Evolutionary conservation across 2,329 filamentous ascomycete species (phyloP).

Genomic region (Ceratocystis lukuohia): DNA sequence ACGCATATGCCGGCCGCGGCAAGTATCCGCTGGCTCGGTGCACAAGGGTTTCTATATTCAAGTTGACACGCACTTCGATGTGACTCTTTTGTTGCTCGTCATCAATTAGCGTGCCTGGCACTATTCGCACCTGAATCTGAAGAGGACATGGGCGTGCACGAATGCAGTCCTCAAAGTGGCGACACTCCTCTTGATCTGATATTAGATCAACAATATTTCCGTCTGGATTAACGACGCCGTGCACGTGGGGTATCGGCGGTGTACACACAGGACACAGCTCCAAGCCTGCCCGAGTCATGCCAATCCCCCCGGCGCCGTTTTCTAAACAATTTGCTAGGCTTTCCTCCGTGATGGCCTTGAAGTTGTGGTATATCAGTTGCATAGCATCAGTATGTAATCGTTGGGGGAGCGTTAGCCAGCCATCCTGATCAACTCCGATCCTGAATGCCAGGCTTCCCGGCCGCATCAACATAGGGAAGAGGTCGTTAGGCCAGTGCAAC

Average conservation of each 20-base stretch:
- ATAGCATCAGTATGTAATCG: conserved; percentile 12
- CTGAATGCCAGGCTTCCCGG: conserved; percentile 1
- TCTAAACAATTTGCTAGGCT: not conserved
- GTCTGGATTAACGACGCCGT: conserved; percentile 11
- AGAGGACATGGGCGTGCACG: conserved; percentile 16
- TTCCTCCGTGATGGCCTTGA: conserved; percentile 8
- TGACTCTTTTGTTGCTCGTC: not conserved
- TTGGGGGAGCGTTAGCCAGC: conserved; percentile 14
- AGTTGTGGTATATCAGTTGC: conserved; percentile 11
- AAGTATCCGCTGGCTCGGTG: conserved; percentile 21
- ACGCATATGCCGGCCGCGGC: conserved; percentile 8
- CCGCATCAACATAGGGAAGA: conserved; percentile 8
- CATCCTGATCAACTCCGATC: not conserved
- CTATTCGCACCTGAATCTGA: conserved; percentile 11
- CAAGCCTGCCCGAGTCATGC: not conserved
- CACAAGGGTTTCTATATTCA: conserved; percentile 20
- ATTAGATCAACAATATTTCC: conserved; percentile 15
- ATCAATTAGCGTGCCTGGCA: not conserved
- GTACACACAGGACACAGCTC: conserved; percentile 6
- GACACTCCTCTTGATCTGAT: conserved; percentile 13
- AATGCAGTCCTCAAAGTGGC: conserved; percentile 15
- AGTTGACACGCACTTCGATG: conserved; percentile 17
- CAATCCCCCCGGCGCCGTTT: not conserved
- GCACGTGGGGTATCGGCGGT: conserved; percentile 5
- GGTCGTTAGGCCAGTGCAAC: not conserved